phyloP scores from a whole-genome alignment of 208 protist species.

The Blastocrithidia nonstop region DNA sequence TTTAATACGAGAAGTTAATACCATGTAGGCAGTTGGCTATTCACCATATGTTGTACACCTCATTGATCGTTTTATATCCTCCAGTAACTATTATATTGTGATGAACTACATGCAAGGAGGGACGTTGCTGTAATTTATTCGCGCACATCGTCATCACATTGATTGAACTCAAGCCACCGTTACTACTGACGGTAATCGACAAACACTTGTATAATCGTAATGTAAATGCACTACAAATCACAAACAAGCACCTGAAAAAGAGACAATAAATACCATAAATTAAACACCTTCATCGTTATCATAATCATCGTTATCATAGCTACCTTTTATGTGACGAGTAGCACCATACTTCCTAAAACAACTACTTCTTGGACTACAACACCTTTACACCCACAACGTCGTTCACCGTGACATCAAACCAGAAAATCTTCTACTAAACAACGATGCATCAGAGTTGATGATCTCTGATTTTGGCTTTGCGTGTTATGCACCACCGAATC shows the following conservation, averaged over 20 bases:
- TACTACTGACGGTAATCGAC: conserved; percentile 3
- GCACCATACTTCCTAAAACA: conserved; percentile 35
- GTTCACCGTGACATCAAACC: conserved; percentile 83
- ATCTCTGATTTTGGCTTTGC: conserved; percentile 85
- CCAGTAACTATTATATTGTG: conserved; percentile 68
- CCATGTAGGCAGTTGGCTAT: conserved; percentile 26
- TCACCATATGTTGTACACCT: conserved; percentile 40
- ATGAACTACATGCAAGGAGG: conserved; percentile 67
- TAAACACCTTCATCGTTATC: no score
- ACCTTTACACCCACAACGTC: conserved; percentile 48
- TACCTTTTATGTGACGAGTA: conserved; percentile 6
- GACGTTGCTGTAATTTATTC: conserved; percentile 46
- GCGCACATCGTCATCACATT: conserved; percentile 11
- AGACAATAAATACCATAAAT: no score
- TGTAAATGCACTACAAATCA: no score
- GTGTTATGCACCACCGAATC: conserved; percentile 27
- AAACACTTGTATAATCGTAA: conserved; percentile 2
- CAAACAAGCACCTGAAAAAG: no score
- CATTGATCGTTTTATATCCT: conserved; percentile 61
- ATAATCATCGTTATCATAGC: no score
- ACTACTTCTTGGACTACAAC: conserved; percentile 37
- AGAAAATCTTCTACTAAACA: conserved; percentile 74
- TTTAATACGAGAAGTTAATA: conserved; percentile 48
- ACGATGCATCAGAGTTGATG: conserved; percentile 22
- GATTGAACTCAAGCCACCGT: conserved; percentile 3